Percentiles rank a stretch among this genome's conserved stretches.
Conservation (phyloP, 2,329 filamentous ascomycete genomes). For the Fusarium buxicola region DNA sequence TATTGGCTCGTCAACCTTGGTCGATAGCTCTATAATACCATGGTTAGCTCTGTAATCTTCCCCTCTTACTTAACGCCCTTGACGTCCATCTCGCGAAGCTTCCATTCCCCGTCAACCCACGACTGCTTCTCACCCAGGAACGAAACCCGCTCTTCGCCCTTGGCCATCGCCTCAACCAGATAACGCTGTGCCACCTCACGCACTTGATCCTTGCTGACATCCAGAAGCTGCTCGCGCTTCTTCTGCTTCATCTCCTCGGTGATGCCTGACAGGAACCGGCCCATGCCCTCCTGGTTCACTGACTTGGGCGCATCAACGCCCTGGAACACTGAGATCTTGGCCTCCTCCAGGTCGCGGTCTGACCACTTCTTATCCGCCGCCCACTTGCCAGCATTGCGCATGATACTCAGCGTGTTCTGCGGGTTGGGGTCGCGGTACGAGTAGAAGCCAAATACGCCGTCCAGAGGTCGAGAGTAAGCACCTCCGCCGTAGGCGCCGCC, state of each 20-base stretch:
- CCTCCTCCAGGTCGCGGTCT: constrained; percentile 89
- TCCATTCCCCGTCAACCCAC: constrained; percentile 82
- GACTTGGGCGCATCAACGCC: constrained; percentile 87
- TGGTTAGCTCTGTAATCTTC: constrained; percentile 21
- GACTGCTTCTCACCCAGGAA: constrained; percentile 87
- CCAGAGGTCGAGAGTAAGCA: constrained; percentile 82
- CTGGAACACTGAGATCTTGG: constrained; percentile 96
- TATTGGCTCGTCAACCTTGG: constrained; percentile 6
- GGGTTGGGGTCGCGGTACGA: constrained; percentile 98
- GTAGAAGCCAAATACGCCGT: constrained; percentile 93
- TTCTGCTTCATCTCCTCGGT: constrained; percentile 90
- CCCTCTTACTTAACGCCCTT: constrained; percentile 53
- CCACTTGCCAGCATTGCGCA: constrained; percentile 84
- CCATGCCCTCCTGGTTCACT: constrained; percentile 89
- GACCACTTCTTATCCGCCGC: constrained; percentile 85
- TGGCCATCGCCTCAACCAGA: constrained; percentile 74
- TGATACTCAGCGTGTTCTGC: constrained; percentile 85
- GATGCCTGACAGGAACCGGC: constrained; percentile 84
- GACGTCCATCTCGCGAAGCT: constrained; percentile 79
- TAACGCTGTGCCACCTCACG: constrained; percentile 84
- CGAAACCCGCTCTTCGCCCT: constrained; percentile 70
- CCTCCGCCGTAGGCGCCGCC: constrained; percentile 96
- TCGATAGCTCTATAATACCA: constrained; percentile 23
- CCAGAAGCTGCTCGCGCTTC: constrained; percentile 84
- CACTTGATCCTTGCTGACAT: constrained; percentile 85